Evolutionary conservation across 176 grass and related monocot species (phyloP), one percentile per base, ranked within the genome.

Genomic region (Hordeum marinum): DNA sequence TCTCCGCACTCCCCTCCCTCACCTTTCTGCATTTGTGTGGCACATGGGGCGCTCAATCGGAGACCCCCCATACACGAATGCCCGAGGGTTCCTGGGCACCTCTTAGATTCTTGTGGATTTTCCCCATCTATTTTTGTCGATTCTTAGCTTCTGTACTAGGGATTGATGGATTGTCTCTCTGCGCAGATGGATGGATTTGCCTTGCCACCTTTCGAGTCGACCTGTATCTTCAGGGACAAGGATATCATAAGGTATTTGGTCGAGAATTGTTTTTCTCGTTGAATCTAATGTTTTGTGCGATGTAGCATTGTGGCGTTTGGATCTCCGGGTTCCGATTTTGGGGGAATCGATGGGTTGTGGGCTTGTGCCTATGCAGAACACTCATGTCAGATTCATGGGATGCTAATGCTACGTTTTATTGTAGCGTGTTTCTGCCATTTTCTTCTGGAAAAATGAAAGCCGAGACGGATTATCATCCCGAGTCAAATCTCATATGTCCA

Each of bases 151-250:
- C 27, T 59, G 69, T 71, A 7, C 8, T 3, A 72, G 11, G 46
- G 35, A 48, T 43, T 25, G 27, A 78, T 85, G 68, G 34, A 23
- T 85, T 54, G 29, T 55, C 27, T 88, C 52, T 58, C 79, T 85
- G n/a, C 36, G 63, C 85, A 95, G 95, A 98, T 98, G 87, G 95
- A 98, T 90, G 87, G 79, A 72, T 95, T 93, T 80, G 72, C 48
- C 39, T 48, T 98, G 67, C 95, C 95, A 20, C 81, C 89, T 20
- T 93, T 82, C 40, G 89, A 93, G 84, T 91, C 92, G 6, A 93
- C 83, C 54, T 78, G 89, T 76, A 93, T 98, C 75, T 95, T 98
- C 89, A 90, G 84, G 79, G 89, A 98, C 40, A 98, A 90, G 41
- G 95, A 98, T 83, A 76, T 91, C 46, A 57, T 98, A 72, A 98